Evolutionary conservation across 1,284 basidiomycete species (phyloP).

Genomic region (Pseudozyma hubeiensis): DNA sequence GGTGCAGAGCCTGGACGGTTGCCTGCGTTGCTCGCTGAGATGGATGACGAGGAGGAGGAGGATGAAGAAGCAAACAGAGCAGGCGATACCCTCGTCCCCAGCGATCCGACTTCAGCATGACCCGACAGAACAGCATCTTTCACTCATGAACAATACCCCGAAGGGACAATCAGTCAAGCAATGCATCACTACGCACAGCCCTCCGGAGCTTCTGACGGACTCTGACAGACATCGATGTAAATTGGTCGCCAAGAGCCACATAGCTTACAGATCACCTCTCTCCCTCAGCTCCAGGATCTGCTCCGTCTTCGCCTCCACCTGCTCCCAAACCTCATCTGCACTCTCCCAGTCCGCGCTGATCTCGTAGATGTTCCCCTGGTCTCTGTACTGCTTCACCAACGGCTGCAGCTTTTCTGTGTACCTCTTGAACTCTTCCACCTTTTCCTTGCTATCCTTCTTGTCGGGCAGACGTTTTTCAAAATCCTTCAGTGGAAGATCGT

Average conservation of each 20-base stretch:
- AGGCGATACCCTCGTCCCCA: constrained; percentile 62
- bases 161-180: constrained; percentile 1
- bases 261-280: constrained; percentile 23
- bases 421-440: constrained; percentile 46
- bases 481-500: constrained; percentile 47
- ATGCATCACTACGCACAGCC: neutral
- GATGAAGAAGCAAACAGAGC: constrained; percentile 73
- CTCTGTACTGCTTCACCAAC: constrained; percentile 48
- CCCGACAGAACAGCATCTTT: neutral
- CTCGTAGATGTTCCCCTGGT: constrained; percentile 58
- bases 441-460: constrained; percentile 13
- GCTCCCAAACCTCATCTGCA: constrained; percentile 63
- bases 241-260: no score
- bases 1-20: constrained; percentile 46
- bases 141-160: constrained; percentile 1
- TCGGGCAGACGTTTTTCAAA: constrained; percentile 37
- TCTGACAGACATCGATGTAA: no score
- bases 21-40: constrained; percentile 34
- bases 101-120: neutral
- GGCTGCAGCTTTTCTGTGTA: constrained; percentile 19
- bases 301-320: constrained; percentile 60
- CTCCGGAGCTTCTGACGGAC: no score
- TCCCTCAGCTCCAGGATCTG: constrained; percentile 42
- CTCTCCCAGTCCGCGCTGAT: constrained; percentile 60
- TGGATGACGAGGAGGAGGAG: constrained; percentile 22